Evolutionary conservation across 2,329 filamentous ascomycete species (phyloP).

Genomic region (Ophiostoma sp.): DNA sequence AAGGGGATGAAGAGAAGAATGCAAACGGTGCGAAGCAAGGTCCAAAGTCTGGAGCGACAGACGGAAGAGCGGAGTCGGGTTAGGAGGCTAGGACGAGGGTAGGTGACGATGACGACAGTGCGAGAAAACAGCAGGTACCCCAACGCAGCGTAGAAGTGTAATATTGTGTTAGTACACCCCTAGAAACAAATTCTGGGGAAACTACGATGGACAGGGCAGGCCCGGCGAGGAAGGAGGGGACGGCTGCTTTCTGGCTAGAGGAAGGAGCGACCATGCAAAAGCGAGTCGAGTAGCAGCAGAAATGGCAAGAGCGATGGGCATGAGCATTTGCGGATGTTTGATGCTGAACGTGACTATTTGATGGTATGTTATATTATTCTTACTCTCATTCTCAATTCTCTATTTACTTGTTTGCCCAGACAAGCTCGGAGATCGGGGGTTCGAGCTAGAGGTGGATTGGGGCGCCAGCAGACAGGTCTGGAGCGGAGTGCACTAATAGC

Average conservation of each 20-base stretch:
- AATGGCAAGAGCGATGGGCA: neutral
- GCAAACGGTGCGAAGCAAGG: neutral
- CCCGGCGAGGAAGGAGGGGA: neutral
- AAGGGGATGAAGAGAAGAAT: neutral
- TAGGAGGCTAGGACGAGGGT: conserved; percentile 13
- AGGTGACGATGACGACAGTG: conserved; percentile 20
- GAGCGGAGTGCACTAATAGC: conserved; percentile 5
- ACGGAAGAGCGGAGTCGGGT: conserved; percentile 18
- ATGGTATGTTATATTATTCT: neutral
- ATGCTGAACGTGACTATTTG: neutral
- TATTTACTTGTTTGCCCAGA: neutral
- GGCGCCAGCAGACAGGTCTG: neutral
- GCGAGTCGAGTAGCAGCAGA: neutral
- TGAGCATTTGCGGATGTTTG: neutral
- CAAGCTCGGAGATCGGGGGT: neutral
- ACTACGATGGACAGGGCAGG: neutral
- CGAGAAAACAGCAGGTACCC: conserved; percentile 12
- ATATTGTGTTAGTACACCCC: neutral
- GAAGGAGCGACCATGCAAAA: neutral
- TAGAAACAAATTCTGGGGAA: conserved; percentile 1
- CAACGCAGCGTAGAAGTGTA: conserved; percentile 4
- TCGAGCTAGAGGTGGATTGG: conserved; percentile 1
- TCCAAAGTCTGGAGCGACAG: conserved; percentile 1
- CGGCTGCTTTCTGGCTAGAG: no score
- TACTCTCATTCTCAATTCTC: neutral